Percentiles rank a stretch among this genome's conserved stretches.
phyloP scores from a whole-genome alignment of 441 rosid genomes.

The Euphorbia corollata region DNA sequence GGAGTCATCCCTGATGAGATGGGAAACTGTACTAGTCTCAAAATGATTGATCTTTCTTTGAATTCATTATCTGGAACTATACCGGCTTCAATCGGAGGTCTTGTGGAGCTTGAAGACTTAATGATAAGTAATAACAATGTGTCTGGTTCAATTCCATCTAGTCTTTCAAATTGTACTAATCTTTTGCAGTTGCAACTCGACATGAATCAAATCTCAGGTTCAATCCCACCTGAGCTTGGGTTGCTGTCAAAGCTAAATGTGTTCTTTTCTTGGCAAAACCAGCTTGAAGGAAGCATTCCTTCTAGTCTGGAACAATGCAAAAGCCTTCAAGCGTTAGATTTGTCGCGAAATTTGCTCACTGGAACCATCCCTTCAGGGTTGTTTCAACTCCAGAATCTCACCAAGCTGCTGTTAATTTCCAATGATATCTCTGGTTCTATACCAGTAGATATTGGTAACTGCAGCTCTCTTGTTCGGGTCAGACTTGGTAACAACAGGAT shows the following conservation, averaged over 20 bases:
- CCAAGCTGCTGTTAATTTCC: slow-evolving; percentile 71
- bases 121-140: slow-evolving; percentile 85
- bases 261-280: slow-evolving; percentile 90
- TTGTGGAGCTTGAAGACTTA: slow-evolving; percentile 64
- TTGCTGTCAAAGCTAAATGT: slow-evolving; percentile 52
- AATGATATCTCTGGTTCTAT: slow-evolving; percentile 74
- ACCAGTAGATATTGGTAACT: slow-evolving; percentile 69
- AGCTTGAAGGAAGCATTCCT: slow-evolving; percentile 94
- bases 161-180: slow-evolving; percentile 53
- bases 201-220: slow-evolving; percentile 72
- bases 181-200: slow-evolving; percentile 78
- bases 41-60: slow-evolving; percentile 67
- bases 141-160: slow-evolving; percentile 73
- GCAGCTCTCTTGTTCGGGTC: slow-evolving; percentile 69
- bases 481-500: slow-evolving; percentile 72
- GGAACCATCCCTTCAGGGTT: slow-evolving; percentile 71
- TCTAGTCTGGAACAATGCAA: slow-evolving; percentile 51
- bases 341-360: slow-evolving; percentile 77
- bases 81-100: slow-evolving; percentile 55
- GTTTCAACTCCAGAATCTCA: slow-evolving; percentile 73
- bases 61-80: slow-evolving; percentile 72
- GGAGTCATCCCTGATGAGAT: slow-evolving; percentile 82
- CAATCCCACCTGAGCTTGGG: slow-evolving; percentile 75
- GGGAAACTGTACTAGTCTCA: slow-evolving; percentile 65
- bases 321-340: slow-evolving; percentile 75